phyloP scores from a whole-genome alignment of 768 basidiomycete species.

The Suillus placidus region DNA sequence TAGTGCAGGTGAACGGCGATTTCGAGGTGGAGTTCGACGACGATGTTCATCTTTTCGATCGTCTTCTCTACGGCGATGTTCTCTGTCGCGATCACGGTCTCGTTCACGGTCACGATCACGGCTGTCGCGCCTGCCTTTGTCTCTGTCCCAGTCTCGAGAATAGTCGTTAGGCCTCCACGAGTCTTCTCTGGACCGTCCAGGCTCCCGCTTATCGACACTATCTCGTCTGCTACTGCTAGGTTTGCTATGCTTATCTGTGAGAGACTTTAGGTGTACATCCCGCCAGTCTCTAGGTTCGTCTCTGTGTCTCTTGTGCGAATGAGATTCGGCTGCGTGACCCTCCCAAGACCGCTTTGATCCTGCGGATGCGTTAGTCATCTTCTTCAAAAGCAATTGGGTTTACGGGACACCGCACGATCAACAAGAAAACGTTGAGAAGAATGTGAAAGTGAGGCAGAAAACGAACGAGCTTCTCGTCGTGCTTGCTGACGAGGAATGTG shows the following conservation, averaged over 20 bases:
- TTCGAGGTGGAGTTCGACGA: slow-evolving; percentile 22
- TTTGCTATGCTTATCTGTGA: slow-evolving; percentile 28
- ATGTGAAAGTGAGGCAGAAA: slow-evolving; percentile 4
- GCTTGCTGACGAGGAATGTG: slow-evolving; percentile 8
- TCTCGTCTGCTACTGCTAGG: slow-evolving; percentile 36
- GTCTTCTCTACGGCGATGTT: slow-evolving; percentile 35
- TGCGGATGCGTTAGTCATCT: slow-evolving; percentile 84
- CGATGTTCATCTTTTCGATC: slow-evolving; percentile 31
- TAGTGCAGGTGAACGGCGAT: slow-evolving; percentile 14
- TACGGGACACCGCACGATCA: slow-evolving; percentile 84
- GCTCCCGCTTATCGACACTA: slow-evolving; percentile 42
- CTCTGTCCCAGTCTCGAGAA: slow-evolving; percentile 31
- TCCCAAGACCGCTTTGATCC: slow-evolving; percentile 83
- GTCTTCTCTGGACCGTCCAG: slow-evolving; percentile 41
- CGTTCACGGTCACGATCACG: slow-evolving; percentile 32
- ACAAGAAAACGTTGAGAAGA: slow-evolving; percentile 32
- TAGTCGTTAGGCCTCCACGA: slow-evolving; percentile 36
- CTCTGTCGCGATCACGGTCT: slow-evolving; percentile 25
- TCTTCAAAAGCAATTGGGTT: slow-evolving; percentile 49
- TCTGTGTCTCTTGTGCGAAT: slow-evolving; percentile 54
- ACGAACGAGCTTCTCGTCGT: slow-evolving; percentile 6
- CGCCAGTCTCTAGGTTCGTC: slow-evolving; percentile 69
- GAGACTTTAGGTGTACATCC: slow-evolving; percentile 60
- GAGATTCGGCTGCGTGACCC: slow-evolving; percentile 43
- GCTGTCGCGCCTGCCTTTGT: slow-evolving; percentile 26